Evolutionary conservation across 306 rosid species (phyloP).

Genomic region (Psophocarpus tetragonolobus): DNA sequence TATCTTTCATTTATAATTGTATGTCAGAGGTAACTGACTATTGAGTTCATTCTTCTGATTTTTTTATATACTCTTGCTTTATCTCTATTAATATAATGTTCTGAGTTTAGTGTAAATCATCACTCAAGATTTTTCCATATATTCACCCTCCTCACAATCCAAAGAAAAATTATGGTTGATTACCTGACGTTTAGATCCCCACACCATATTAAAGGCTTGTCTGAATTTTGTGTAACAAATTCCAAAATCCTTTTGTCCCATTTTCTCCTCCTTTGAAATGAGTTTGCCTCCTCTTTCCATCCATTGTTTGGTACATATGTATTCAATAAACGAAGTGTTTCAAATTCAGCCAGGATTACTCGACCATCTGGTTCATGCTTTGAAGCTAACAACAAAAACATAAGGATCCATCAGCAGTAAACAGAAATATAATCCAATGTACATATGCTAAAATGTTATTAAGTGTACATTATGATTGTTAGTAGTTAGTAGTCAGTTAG

Average conservation of each 20-base stretch:
- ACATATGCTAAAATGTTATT: slow-evolving; percentile 9
- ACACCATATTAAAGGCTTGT: slow-evolving; percentile 97
- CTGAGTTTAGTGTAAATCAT: too few species aligned
- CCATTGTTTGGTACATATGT: slow-evolving; percentile 96
- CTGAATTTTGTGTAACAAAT: slow-evolving; percentile 71
- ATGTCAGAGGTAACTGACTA: too few species aligned
- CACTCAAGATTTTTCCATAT: too few species aligned
- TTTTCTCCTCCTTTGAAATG: slow-evolving; percentile 93
- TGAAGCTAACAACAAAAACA: slow-evolving; percentile 66
- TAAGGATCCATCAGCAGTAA: slow-evolving; percentile 25
- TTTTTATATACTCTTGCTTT: too few species aligned
- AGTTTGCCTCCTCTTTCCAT: slow-evolving; percentile 95
- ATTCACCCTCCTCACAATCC: too few species aligned
- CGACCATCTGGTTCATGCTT: slow-evolving; percentile 97
- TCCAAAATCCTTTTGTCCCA: slow-evolving; percentile 95
- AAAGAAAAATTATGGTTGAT: slow-evolving; percentile 29
- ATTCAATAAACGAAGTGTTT: slow-evolving; percentile 73
- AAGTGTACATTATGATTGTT: too few species aligned
- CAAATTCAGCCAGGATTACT: slow-evolving; percentile 88
- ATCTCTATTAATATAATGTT: too few species aligned
- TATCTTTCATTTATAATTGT: too few species aligned
- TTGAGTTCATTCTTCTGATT: too few species aligned
- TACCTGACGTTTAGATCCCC: slow-evolving; percentile 99
- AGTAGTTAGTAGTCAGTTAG: too few species aligned
- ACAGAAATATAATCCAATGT: slow-evolving; percentile 10